Evolutionary conservation across 2,329 filamentous ascomycete genomes (phyloP).

Genomic region (Teratosphaeria viscida): DNA sequence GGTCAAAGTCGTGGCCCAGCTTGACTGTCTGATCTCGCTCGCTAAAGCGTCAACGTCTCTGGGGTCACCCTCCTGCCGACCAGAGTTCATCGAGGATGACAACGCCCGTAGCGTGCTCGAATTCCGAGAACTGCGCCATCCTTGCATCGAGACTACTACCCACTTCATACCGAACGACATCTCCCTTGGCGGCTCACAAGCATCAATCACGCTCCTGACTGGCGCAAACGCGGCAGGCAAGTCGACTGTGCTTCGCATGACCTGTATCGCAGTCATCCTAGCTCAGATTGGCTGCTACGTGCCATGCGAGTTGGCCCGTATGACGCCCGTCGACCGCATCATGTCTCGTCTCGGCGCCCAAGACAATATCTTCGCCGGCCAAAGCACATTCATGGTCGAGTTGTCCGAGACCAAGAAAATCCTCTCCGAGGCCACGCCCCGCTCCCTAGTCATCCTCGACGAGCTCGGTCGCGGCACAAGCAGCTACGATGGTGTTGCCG

Average conservation of each 20-base stretch:
- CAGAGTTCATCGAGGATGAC: constrained; percentile 74
- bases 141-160: constrained; percentile 79
- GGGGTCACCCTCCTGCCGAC: constrained; percentile 79
- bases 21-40: constrained; percentile 89
- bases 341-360: constrained; percentile 97
- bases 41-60: constrained; percentile 78
- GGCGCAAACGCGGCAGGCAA: constrained; percentile 97
- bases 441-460: constrained; percentile 91
- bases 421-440: constrained; percentile 80
- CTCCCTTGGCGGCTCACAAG: constrained; percentile 64
- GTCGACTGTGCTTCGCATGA: constrained; percentile 93
- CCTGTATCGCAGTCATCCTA: constrained; percentile 93
- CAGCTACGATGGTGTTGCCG: constrained; percentile 91
- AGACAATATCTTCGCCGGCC: constrained; percentile 96
- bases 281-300: constrained; percentile 93
- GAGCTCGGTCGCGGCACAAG: constrained; percentile 91
- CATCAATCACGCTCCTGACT: constrained; percentile 84
- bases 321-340: constrained; percentile 91
- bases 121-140: constrained; percentile 84
- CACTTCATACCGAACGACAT: constrained; percentile 98
- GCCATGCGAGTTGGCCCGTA: constrained; percentile 66
- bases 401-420: constrained; percentile 98
- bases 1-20: constrained; percentile 80
- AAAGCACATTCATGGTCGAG: constrained; percentile 97
- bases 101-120: constrained; percentile 65